Conservation (phyloP, 176 grass and related monocot species). For the Elaeis guineensis region DNA sequence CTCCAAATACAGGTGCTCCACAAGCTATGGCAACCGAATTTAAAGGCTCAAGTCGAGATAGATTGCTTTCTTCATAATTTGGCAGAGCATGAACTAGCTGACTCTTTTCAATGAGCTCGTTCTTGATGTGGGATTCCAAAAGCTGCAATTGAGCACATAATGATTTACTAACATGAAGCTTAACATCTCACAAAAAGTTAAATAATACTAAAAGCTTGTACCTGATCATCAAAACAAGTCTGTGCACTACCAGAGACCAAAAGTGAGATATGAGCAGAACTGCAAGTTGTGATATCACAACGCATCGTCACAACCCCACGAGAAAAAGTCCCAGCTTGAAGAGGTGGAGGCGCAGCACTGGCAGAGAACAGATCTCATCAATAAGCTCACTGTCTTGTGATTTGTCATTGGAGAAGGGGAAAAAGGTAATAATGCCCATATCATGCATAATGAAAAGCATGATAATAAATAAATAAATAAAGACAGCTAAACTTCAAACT, state of each 20-base stretch:
- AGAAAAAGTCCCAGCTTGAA: slow-evolving; percentile 79
- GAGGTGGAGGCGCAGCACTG: slow-evolving; percentile 81
- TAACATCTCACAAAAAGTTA: neutral
- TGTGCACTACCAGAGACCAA: slow-evolving; percentile 93
- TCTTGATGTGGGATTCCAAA: slow-evolving; percentile 82
- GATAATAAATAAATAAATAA: slow-evolving; percentile 3
- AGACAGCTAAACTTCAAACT: neutral
- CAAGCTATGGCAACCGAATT: slow-evolving; percentile 71
- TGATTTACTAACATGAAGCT: slow-evolving; percentile 6
- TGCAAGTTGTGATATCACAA: slow-evolving; percentile 81
- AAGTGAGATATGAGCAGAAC: slow-evolving; percentile 86
- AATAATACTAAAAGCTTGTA: slow-evolving; percentile 13
- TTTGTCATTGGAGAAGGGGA: too few species aligned
- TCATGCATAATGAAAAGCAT: too few species aligned
- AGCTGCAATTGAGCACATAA: slow-evolving; percentile 47
- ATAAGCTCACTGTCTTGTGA: slow-evolving; percentile 16
- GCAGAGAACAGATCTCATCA: slow-evolving; percentile 18
- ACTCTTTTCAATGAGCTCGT: slow-evolving; percentile 85
- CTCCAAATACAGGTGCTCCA: slow-evolving; percentile 74
- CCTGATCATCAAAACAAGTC: slow-evolving; percentile 97
- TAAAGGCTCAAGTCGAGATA: slow-evolving; percentile 42
- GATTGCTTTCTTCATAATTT: slow-evolving; percentile 40
- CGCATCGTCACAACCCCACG: slow-evolving; percentile 98
- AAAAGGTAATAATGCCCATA: too few species aligned
- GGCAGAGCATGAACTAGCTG: slow-evolving; percentile 64